These are phyloP conservation scores for Arbutus unedo DNA, from an alignment of 148 eudicot genomes.

Conservation along the genomic window DNA sequence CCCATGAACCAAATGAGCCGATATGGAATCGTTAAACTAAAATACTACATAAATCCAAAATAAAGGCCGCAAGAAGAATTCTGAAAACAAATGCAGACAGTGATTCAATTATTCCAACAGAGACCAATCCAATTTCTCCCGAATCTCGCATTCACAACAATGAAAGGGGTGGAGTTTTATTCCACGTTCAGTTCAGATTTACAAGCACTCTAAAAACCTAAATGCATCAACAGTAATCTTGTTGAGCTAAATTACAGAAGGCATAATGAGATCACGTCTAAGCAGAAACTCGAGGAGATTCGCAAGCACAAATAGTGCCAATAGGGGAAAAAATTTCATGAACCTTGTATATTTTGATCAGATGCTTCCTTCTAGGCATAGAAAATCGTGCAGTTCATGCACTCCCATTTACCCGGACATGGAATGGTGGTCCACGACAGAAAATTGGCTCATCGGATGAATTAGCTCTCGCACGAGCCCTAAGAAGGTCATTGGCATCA, in stretches of 20 bases:
- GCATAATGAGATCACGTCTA: not conserved
- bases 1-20: no score
- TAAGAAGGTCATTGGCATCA: slow-evolving; percentile 85
- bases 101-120: not conserved
- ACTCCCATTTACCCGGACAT: slow-evolving; percentile 73
- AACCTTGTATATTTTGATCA: not conserved
- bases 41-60: not conserved
- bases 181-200: not conserved
- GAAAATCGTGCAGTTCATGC: slow-evolving; percentile 23
- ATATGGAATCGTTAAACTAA: no score
- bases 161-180: not conserved
- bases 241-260: not conserved
- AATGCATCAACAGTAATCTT: not conserved
- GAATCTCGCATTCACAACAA: not conserved
- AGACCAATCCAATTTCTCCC: not conserved
- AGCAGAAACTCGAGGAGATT: not conserved
- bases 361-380: not conserved
- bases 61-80: not conserved
- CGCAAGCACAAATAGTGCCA: not conserved
- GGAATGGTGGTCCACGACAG: slow-evolving; percentile 93
- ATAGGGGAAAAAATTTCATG: not conserved
- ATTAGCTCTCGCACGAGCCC: slow-evolving; percentile 77
- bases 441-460: slow-evolving; percentile 76
- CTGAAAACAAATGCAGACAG: not conserved
- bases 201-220: not conserved